Base-by-base conservation (phyloP, 345 rosid species). In the Populus alba region DNA sequence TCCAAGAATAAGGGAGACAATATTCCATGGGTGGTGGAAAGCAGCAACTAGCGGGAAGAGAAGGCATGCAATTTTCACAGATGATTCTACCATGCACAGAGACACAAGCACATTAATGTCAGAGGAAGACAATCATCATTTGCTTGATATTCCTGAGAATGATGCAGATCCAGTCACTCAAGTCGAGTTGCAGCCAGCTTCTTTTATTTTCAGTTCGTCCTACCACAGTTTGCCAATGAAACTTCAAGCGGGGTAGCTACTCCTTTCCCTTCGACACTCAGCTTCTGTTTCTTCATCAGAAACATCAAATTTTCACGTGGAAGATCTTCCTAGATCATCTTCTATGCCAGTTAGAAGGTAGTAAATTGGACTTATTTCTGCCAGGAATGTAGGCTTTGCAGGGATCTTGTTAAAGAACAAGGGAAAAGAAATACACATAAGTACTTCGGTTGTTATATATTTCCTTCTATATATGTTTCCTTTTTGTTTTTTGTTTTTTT, bases 21-120 rank as follows among this genome's bases (percentile, higher is more conserved):
- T 92, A n/a, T n/a, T n/a, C 63, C 90, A 89, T 3, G 99, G 96
- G 43, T 93, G 97, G 99, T 89, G 91, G 71, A 93, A 95, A 83
- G 91, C 89, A 61, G 92, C 98, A 61, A 92, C 98, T 2, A 81
- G 94, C 84, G 87, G 93, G 76, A 95, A 84, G 86, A 90, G 95
- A 81, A 88, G 90, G 83, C 91, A 90, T 69, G 90, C 94, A 0
- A 71, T 72, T 39, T 84, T 59, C 77, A 43, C 80, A 0, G 95
- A 94, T 76, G 89, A 89, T 83, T 86, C 97, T 61, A 92, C 96
- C 39, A 75, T 93, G 53, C 92, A 81, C 71, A 93, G 97, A 5
- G 99, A 93, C 70, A 88, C 97, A 31, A 91, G 98, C 87, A 92
- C 97, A 9, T 79, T 95, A 27, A 85, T 89, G 85, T 92, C 98